These are phyloP conservation scores for Nicotiana rustica DNA, from an alignment of 305 asterid species.

Conservation along the genomic window DNA sequence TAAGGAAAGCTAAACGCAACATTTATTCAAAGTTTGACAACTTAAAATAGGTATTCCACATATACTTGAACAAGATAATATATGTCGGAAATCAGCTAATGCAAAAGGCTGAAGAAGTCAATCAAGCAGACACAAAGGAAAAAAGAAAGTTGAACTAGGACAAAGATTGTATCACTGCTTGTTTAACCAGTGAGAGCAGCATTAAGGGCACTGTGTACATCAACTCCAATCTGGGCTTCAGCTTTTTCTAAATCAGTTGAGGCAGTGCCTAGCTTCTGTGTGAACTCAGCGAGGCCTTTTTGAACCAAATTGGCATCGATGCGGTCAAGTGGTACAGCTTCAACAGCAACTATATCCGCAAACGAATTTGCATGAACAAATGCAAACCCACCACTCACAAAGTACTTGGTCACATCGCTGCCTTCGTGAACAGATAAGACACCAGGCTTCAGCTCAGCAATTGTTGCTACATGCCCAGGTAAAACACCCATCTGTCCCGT, in stretches of 20 bases:
- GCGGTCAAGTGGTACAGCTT: conserved; percentile 80
- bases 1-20: not conserved
- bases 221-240: conserved; percentile 91
- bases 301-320: conserved; percentile 72
- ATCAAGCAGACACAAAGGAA: conserved; percentile 15
- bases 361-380: conserved; percentile 80
- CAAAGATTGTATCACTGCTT: not conserved
- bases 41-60: not conserved
- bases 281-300: conserved; percentile 78
- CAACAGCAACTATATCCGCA: conserved; percentile 72
- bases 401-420: conserved; percentile 70
- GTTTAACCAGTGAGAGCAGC: conserved; percentile 82
- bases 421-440: conserved; percentile 82
- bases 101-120: conserved; percentile 16
- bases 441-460: conserved; percentile 92
- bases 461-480: conserved; percentile 93
- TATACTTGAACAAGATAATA: not conserved
- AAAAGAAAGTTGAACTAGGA: not conserved
- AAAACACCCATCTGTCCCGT: conserved; percentile 97
- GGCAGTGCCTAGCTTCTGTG: conserved; percentile 79
- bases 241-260: conserved; percentile 87
- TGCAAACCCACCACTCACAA: conserved; percentile 82
- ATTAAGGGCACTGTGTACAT: conserved; percentile 91
- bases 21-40: conserved; percentile 8
- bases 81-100: not conserved